Conservation (phyloP, 495 filamentous ascomycete genomes). For the Articulospora tetracladia region DNA sequence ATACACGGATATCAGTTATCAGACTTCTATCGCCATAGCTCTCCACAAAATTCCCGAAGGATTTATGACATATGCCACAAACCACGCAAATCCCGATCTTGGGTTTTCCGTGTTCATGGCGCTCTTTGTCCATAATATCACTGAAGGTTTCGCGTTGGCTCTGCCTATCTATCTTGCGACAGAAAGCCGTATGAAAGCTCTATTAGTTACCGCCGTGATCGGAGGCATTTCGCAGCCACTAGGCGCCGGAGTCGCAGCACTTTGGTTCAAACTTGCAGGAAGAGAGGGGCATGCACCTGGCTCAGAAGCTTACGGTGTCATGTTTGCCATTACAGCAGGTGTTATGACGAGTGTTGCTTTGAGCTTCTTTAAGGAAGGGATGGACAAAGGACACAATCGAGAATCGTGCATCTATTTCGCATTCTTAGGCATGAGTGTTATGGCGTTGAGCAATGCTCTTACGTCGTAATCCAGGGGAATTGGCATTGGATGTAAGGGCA, state of each 20-base stretch:
- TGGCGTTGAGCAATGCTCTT: constrained; percentile 84
- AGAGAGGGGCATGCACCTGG: constrained; percentile 44
- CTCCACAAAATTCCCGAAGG: constrained; percentile 97
- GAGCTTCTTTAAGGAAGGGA: constrained; percentile 82
- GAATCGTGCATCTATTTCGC: constrained; percentile 79
- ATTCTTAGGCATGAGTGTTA: constrained; percentile 83
- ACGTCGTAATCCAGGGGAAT: constrained; percentile 34
- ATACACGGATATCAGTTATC: constrained; percentile 87
- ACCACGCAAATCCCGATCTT: constrained; percentile 85
- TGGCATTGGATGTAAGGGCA: neutral
- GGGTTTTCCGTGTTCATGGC: constrained; percentile 92
- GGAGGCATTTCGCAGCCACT: constrained; percentile 85
- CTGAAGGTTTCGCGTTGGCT: constrained; percentile 92
- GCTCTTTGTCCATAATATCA: constrained; percentile 95
- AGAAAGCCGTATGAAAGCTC: constrained; percentile 67
- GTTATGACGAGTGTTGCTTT: constrained; percentile 93
- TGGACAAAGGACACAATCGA: constrained; percentile 75
- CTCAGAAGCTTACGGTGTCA: constrained; percentile 74
- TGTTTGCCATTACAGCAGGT: constrained; percentile 87
- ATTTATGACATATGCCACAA: constrained; percentile 97
- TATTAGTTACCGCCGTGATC: constrained; percentile 77
- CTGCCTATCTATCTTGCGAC: constrained; percentile 88
- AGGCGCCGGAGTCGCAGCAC: constrained; percentile 77
- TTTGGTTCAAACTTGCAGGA: constrained; percentile 69
- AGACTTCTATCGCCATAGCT: constrained; percentile 91